Evolutionary conservation across 2,329 filamentous ascomycete genomes (phyloP).

Genomic region (Trichothecium roseum): DNA sequence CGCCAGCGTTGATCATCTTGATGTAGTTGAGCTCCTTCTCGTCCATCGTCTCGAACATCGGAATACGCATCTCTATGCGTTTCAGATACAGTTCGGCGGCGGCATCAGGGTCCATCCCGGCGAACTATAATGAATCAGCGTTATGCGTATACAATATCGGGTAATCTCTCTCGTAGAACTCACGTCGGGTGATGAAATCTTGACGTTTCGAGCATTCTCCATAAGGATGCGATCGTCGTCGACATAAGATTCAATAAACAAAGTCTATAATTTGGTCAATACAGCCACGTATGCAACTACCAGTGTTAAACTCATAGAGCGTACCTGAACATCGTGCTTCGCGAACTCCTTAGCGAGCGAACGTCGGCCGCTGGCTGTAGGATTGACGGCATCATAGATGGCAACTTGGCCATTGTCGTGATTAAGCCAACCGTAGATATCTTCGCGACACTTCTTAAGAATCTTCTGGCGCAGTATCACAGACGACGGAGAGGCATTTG

Average conservation of each 20-base stretch:
- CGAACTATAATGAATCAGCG: constrained; percentile 47
- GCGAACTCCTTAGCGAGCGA: constrained; percentile 90
- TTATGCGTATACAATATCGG: not conserved
- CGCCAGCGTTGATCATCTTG: constrained; percentile 98
- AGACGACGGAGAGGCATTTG: constrained; percentile 83
- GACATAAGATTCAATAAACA: constrained; percentile 95
- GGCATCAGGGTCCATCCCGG: constrained; percentile 83
- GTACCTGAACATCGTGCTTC: constrained; percentile 88
- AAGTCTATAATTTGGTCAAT: constrained; percentile 46
- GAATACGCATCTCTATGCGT: constrained; percentile 85
- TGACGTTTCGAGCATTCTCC: constrained; percentile 94
- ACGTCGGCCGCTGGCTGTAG: constrained; percentile 68
- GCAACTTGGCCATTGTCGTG: constrained; percentile 97
- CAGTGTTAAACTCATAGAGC: constrained; percentile 5
- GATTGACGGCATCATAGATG: constrained; percentile 97
- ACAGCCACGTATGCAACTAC: not conserved
- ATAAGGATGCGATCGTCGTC: constrained; percentile 88
- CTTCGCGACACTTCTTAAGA: constrained; percentile 90
- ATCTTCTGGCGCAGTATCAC: constrained; percentile 96
- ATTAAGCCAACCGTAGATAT: constrained; percentile 93
- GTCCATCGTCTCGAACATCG: constrained; percentile 93
- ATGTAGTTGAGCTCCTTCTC: constrained; percentile 93
- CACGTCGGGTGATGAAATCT: constrained; percentile 93
- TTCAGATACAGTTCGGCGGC: constrained; percentile 85
- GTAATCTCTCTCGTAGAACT: too few species aligned